These are phyloP conservation scores for Corymbia calophylla DNA, from an alignment of 441 rosid species.

Conservation along the genomic window DNA sequence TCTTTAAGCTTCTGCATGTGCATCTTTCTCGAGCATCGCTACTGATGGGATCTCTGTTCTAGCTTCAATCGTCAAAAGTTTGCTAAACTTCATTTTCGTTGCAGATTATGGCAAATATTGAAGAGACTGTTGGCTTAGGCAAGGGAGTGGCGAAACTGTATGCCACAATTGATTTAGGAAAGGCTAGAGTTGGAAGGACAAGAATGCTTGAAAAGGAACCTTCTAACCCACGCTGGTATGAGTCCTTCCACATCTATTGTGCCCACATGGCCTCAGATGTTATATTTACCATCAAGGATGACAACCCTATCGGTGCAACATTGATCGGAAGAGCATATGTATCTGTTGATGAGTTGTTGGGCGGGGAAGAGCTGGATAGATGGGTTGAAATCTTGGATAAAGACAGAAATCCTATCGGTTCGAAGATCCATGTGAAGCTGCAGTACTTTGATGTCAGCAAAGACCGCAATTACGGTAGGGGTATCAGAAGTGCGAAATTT, in stretches of 20 bases:
- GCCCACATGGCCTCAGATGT: slow-evolving; percentile 79
- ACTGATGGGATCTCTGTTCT: not conserved
- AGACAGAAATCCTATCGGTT: slow-evolving; percentile 60
- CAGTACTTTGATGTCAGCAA: slow-evolving; percentile 60
- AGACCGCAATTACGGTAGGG: slow-evolving; percentile 62
- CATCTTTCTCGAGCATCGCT: not conserved
- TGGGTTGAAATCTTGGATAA: slow-evolving; percentile 79
- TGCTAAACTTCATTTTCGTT: slow-evolving; percentile 3
- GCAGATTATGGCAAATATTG: slow-evolving; percentile 65
- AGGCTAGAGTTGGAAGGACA: slow-evolving; percentile 95
- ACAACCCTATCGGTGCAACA: slow-evolving; percentile 84
- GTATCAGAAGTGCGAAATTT: slow-evolving; percentile 63
- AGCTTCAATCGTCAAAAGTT: not conserved
- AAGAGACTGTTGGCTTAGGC: slow-evolving; percentile 75
- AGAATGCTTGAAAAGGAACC: slow-evolving; percentile 53
- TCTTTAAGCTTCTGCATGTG: not conserved
- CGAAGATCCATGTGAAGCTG: slow-evolving; percentile 85
- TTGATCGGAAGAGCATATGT: slow-evolving; percentile 84
- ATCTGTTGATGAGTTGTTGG: slow-evolving; percentile 58
- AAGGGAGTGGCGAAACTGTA: slow-evolving; percentile 67
- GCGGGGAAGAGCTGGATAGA: slow-evolving; percentile 75
- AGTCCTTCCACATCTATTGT: slow-evolving; percentile 92
- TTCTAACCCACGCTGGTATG: slow-evolving; percentile 80
- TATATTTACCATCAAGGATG: slow-evolving; percentile 84
- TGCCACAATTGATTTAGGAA: slow-evolving; percentile 82